Conservation (phyloP, 164 flowering plant genomes). For the Chimonanthus salicifolius region DNA sequence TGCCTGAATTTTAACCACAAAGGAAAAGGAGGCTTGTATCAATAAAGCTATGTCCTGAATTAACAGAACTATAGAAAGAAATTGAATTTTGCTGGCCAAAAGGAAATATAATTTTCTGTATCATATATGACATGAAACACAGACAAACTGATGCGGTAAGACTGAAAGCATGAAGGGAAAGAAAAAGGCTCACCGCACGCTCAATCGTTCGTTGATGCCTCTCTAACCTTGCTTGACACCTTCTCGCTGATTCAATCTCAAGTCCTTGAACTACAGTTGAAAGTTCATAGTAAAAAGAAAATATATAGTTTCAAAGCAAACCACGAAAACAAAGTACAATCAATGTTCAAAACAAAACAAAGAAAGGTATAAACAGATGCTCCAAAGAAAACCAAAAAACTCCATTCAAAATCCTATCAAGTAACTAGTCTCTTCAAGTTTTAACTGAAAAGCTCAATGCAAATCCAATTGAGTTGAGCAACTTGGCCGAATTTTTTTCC, state of each 20-base stretch:
- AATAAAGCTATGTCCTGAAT: slow-evolving; percentile 8
- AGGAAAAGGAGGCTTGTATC: background rate
- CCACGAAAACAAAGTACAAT: background rate
- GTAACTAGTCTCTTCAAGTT: too few relatives aligned
- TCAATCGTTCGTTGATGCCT: slow-evolving; percentile 81
- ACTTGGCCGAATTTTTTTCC: background rate
- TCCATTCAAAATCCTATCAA: too few relatives aligned
- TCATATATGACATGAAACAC: background rate
- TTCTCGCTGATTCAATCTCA: slow-evolving; percentile 78
- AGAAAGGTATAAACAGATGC: background rate
- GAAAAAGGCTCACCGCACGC: slow-evolving; percentile 65
- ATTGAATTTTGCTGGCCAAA: background rate
- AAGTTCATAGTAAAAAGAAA: background rate
- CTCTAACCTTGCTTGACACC: slow-evolving; percentile 82
- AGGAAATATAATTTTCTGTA: background rate
- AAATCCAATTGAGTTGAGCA: too few relatives aligned
- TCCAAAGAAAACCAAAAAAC: background rate
- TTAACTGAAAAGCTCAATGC: too few relatives aligned
- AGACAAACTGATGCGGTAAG: background rate
- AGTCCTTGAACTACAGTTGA: slow-evolving; percentile 1
- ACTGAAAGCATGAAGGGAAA: background rate
- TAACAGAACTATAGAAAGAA: background rate
- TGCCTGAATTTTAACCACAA: slow-evolving; percentile 43
- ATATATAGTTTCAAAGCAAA: background rate
- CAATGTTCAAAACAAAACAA: background rate